Conservation (phyloP, 768 basidiomycete species). For the Termitomyces sp. region DNA sequence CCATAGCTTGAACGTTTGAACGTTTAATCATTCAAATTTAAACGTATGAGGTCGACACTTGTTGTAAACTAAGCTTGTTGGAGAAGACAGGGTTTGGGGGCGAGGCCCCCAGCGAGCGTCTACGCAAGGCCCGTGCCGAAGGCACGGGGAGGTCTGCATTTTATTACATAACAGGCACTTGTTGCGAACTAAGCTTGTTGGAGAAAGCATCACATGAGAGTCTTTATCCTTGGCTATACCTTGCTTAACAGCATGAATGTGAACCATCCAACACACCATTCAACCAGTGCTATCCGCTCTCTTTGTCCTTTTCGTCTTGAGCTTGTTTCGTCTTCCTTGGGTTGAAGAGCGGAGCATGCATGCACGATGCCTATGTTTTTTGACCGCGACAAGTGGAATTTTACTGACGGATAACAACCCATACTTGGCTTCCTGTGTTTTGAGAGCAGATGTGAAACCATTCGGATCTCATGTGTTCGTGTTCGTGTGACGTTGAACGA, state of each 20-base stretch:
- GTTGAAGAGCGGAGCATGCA: background rate
- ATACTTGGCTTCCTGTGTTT: background rate
- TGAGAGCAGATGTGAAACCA: background rate
- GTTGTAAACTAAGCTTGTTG: too few relatives aligned
- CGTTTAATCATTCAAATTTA: too few relatives aligned
- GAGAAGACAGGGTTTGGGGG: too few relatives aligned
- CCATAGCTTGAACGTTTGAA: too few relatives aligned
- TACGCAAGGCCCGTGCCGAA: too few relatives aligned
- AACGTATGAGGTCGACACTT: too few relatives aligned
- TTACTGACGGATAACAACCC: background rate
- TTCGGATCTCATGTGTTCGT: background rate
- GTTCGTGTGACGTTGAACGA: too few relatives aligned
- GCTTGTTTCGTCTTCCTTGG: background rate
- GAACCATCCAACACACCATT: background rate
- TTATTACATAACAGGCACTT: too few relatives aligned
- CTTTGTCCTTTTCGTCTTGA: background rate
- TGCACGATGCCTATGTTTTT: constrained; percentile 1
- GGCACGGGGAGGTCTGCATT: too few relatives aligned
- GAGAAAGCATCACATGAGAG: too few relatives aligned
- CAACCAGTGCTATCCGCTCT: background rate
- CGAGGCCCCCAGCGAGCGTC: too few relatives aligned
- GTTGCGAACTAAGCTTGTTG: too few relatives aligned
- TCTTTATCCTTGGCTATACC: background rate
- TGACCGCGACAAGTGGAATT: background rate
- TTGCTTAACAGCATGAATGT: background rate